A percentile compares a stretch with the other conserved stretches of the same genome.
phyloP scores from a whole-genome alignment of 2,329 filamentous ascomycete species.

The Pezicula radicicola region DNA sequence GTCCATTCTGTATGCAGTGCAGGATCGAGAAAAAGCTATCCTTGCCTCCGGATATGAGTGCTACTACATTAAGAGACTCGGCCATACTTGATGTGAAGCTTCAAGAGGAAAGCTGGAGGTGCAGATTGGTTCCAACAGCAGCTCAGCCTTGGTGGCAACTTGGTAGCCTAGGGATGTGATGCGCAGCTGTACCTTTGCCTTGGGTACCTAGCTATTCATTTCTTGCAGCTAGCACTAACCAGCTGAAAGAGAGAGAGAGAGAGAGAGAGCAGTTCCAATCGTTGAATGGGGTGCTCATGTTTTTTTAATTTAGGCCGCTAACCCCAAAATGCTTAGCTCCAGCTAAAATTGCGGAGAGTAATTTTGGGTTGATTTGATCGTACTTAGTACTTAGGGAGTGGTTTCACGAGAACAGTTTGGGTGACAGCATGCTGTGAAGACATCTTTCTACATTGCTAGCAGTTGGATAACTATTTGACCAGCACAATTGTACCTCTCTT shows the following conservation, averaged over 20 bases:
- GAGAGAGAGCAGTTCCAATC: too few relatives aligned
- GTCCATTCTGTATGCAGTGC: constrained; percentile 84
- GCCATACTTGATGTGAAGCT: constrained; percentile 30
- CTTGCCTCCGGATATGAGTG: constrained; percentile 92
- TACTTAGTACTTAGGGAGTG: not conserved
- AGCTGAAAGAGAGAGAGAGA: too few relatives aligned
- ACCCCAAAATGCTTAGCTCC: too few relatives aligned
- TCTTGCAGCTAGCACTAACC: too few relatives aligned
- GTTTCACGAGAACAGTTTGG: not conserved
- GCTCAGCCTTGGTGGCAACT: not conserved
- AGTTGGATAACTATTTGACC: constrained; percentile 15
- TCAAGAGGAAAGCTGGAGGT: constrained; percentile 5
- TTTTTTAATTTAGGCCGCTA: too few relatives aligned
- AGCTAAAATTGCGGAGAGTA: too few relatives aligned
- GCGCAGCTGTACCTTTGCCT: too few relatives aligned
- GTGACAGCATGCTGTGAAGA: not conserved
- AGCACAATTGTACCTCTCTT: constrained; percentile 15
- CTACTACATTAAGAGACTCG: constrained; percentile 71
- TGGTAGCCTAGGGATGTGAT: too few relatives aligned
- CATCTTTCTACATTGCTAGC: not conserved
- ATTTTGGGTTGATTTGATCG: not conserved
- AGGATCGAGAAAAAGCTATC: constrained; percentile 93
- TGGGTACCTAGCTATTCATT: too few relatives aligned
- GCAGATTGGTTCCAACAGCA: not conserved
- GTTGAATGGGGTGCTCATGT: too few relatives aligned